Conservation (phyloP, 768 basidiomycete genomes). For the Mycena vulgaris region DNA sequence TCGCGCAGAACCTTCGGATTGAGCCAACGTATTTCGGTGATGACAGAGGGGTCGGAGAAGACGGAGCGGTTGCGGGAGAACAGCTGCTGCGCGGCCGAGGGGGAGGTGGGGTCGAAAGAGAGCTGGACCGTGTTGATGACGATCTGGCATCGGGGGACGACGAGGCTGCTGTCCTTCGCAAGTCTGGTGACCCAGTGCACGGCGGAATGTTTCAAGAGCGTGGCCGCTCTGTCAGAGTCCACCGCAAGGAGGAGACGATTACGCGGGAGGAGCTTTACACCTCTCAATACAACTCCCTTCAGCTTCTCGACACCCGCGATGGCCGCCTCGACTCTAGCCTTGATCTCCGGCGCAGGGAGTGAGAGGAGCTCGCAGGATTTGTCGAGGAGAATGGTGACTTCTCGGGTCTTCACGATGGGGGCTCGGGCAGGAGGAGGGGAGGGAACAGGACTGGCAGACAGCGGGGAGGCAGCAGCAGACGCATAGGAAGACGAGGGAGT, state of each 20-base stretch:
- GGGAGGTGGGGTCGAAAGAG: neutral
- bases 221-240: neutral
- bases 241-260: neutral
- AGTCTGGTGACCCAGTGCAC: neutral
- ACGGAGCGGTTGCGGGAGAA: neutral
- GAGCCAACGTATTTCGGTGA: neutral
- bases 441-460: neutral
- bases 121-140: neutral
- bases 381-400: neutral
- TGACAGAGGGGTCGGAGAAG: neutral
- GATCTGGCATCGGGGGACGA: neutral
- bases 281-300: neutral
- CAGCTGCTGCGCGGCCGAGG: neutral
- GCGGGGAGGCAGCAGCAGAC: neutral
- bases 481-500: neutral
- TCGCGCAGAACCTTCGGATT: neutral
- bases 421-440: neutral
- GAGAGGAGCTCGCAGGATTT: neutral
- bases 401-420: neutral
- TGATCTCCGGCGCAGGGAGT: neutral
- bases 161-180: neutral
- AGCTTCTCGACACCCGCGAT: neutral
- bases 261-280: neutral
- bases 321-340: neutral
- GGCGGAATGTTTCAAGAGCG: neutral